A percentile compares a stretch with the other conserved stretches of the same genome.
phyloP scores from a whole-genome alignment of 1,139 yeast genomes.

The Suhomyces atakaporum region DNA sequence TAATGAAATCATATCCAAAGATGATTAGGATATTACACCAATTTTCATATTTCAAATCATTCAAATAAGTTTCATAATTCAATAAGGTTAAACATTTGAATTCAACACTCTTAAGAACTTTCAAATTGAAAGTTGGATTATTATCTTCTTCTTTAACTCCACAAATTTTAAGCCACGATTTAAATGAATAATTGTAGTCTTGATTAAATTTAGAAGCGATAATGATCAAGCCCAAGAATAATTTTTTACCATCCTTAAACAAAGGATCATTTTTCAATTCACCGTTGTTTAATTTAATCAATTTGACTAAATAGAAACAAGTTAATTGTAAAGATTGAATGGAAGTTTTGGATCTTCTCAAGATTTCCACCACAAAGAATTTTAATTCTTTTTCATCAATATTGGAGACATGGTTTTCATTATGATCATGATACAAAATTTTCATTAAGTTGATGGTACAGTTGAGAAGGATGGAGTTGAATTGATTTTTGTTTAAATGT shows the following conservation, averaged over 20 bases:
- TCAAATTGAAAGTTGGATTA: slow-evolving; percentile 26
- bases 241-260: slow-evolving; percentile 59
- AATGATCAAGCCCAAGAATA: slow-evolving; percentile 66
- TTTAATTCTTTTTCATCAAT: slow-evolving; percentile 31
- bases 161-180: slow-evolving; percentile 76
- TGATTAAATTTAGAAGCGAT: slow-evolving; percentile 72
- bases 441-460: slow-evolving; percentile 40
- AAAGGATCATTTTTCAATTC: slow-evolving; percentile 13
- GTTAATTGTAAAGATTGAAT: slow-evolving; percentile 66
- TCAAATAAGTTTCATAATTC: slow-evolving; percentile 58
- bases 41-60: slow-evolving; percentile 50
- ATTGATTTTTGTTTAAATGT: slow-evolving; percentile 43
- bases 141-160: slow-evolving; percentile 45
- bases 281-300: slow-evolving; percentile 27
- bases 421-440: slow-evolving; percentile 30
- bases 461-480: slow-evolving; percentile 43
- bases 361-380: slow-evolving; percentile 61
- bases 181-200: slow-evolving; percentile 69
- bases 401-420: slow-evolving; percentile 4
- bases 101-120: slow-evolving; percentile 56
- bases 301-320: slow-evolving; percentile 59
- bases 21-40: slow-evolving; percentile 53
- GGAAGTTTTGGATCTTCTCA: slow-evolving; percentile 69
- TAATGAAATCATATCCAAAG: slow-evolving; percentile 48
- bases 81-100: slow-evolving; percentile 52